A percentile compares a stretch with the other conserved stretches of the same genome.
Evolutionary conservation across 176 grass and related monocot genomes (phyloP).

Genomic region (Aegilops bicornis): DNA sequence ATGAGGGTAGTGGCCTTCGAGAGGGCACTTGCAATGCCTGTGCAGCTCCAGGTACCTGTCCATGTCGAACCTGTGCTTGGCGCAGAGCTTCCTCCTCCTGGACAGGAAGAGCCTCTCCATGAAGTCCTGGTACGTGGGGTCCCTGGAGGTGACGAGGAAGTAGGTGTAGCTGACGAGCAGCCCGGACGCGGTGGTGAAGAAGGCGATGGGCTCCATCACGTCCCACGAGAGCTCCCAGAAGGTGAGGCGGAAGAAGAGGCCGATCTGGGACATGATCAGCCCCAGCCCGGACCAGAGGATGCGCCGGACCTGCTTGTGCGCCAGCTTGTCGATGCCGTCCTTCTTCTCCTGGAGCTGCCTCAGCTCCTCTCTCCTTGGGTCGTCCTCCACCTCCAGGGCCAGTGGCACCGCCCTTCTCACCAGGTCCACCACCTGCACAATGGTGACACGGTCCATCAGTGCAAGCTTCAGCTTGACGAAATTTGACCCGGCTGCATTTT

Average conservation of each 20-base stretch:
- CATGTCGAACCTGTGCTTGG: slow-evolving; percentile 45
- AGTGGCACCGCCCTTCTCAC: slow-evolving; percentile 59
- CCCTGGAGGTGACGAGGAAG: slow-evolving; percentile 67
- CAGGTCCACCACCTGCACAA: slow-evolving; percentile 50
- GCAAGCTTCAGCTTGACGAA: not conserved
- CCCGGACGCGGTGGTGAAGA: slow-evolving; percentile 45
- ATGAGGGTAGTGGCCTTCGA: slow-evolving; percentile 25
- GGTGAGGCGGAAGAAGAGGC: slow-evolving; percentile 59
- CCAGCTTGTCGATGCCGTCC: slow-evolving; percentile 55
- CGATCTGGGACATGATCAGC: slow-evolving; percentile 36
- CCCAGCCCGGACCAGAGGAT: slow-evolving; percentile 66
- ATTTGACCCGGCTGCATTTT: too few relatives aligned
- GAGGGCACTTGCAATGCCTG: slow-evolving; percentile 44
- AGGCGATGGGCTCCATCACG: slow-evolving; percentile 64
- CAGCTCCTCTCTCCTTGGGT: slow-evolving; percentile 48
- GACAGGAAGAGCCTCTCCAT: slow-evolving; percentile 58
- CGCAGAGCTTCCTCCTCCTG: slow-evolving; percentile 43
- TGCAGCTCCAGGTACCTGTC: slow-evolving; percentile 56
- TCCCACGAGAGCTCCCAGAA: slow-evolving; percentile 77
- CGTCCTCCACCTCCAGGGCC: slow-evolving; percentile 28
- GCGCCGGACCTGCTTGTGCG: slow-evolving; percentile 58
- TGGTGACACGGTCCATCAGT: not conserved
- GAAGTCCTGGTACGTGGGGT: slow-evolving; percentile 55
- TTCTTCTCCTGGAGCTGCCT: slow-evolving; percentile 49
- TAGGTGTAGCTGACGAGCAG: slow-evolving; percentile 55